These are phyloP conservation scores for Pseudoturritis turrita DNA, from an alignment of 345 rosid genomes.

Conservation along the genomic window DNA sequence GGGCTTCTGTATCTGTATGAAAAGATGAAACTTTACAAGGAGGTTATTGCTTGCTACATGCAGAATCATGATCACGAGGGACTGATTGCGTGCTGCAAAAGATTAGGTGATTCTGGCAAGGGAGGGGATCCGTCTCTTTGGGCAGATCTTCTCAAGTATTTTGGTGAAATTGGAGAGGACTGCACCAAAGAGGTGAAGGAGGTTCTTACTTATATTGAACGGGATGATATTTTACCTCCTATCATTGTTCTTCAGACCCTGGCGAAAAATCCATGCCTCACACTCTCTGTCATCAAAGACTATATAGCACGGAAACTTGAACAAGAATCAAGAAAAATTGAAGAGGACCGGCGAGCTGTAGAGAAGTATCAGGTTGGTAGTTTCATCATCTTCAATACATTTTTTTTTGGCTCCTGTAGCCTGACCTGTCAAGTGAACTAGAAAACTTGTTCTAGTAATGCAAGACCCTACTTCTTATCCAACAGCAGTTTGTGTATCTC, in stretches of 20 bases:
- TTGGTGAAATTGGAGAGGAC: constrained; percentile 98
- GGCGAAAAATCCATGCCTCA: constrained; percentile 90
- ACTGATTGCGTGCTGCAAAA: constrained; percentile 91
- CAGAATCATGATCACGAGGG: constrained; percentile 95
- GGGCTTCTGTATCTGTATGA: constrained; percentile 88
- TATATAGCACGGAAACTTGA: constrained; percentile 95
- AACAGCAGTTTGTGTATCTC: background rate
- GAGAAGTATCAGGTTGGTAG: constrained; percentile 87
- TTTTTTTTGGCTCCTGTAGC: background rate
- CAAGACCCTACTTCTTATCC: too few relatives aligned
- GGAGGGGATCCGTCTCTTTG: constrained; percentile 97
- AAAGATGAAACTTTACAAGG: constrained; percentile 94
- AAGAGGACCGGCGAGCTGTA: constrained; percentile 84
- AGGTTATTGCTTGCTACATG: constrained; percentile 98
- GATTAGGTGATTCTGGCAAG: constrained; percentile 83
- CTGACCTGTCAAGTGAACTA: background rate
- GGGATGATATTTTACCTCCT: constrained; percentile 95
- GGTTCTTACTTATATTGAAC: constrained; percentile 80
- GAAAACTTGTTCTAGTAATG: too few relatives aligned
- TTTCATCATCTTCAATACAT: background rate
- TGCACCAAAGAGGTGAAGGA: constrained; percentile 97
- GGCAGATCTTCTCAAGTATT: constrained; percentile 97
- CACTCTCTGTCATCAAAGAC: constrained; percentile 94
- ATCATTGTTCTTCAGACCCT: constrained; percentile 90
- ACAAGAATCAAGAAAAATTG: constrained; percentile 87